Conservation (phyloP, 2,329 filamentous ascomycete species). For the Aspergillus fumigatus region DNA sequence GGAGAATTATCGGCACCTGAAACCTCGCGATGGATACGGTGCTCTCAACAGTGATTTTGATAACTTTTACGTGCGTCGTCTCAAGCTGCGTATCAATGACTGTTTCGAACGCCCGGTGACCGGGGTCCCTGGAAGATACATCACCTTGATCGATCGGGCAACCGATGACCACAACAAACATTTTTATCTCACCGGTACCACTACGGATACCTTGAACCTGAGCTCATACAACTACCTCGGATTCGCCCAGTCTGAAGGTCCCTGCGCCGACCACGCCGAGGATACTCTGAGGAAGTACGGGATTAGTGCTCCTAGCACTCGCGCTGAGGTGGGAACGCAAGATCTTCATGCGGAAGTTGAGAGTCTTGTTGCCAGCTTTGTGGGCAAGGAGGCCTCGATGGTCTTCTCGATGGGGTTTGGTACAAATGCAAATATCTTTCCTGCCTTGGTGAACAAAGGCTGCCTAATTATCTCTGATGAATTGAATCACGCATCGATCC, state of each 20-base stretch:
- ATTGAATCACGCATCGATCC: conserved; percentile 95
- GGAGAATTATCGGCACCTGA: conserved; percentile 79
- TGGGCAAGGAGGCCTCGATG: conserved; percentile 91
- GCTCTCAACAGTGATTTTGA: conserved; percentile 97
- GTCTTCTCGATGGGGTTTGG: conserved; percentile 99
- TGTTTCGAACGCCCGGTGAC: conserved; percentile 91
- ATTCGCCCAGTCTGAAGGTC: conserved; percentile 94
- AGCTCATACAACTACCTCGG: conserved; percentile 99
- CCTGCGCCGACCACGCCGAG: conserved; percentile 90
- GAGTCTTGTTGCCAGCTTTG: conserved; percentile 80
- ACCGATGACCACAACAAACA: conserved; percentile 88
- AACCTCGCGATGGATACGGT: conserved; percentile 81
- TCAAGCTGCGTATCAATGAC: conserved; percentile 94
- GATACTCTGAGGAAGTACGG: conserved; percentile 80
- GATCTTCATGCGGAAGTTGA: conserved; percentile 89
- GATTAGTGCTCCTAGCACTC: conserved; percentile 74
- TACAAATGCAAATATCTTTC: conserved; percentile 90
- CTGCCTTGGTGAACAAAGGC: conserved; percentile 85
- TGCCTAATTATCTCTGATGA: conserved; percentile 95
- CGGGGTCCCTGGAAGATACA: conserved; percentile 88
- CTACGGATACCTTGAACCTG: conserved; percentile 94
- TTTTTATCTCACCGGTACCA: conserved; percentile 84
- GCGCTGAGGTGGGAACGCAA: conserved; percentile 77
- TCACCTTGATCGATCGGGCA: conserved; percentile 85
- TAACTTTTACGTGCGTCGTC: conserved; percentile 89